phyloP scores from a whole-genome alignment of 148 eudicot species.

The Linanthus parryae region DNA sequence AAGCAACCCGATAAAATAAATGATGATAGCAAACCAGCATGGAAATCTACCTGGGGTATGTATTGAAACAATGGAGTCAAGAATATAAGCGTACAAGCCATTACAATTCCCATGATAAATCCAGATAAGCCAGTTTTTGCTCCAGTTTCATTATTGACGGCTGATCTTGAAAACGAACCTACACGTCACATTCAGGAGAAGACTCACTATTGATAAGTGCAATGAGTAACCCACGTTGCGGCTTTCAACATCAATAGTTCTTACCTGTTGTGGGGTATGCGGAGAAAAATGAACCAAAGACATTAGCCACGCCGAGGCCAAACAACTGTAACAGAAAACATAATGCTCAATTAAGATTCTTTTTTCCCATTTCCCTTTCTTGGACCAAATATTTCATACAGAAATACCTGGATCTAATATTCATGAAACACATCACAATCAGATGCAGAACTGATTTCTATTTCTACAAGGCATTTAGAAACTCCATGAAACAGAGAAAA shows the following conservation, averaged over 20 bases:
- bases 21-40: background rate
- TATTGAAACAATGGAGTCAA: constrained; percentile 75
- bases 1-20: background rate
- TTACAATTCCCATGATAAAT: constrained; percentile 62
- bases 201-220: constrained; percentile 7
- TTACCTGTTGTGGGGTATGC: constrained; percentile 84
- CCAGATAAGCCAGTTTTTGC: constrained; percentile 96
- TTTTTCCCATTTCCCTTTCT: too few species aligned
- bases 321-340: constrained; percentile 51
- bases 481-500: too few species aligned
- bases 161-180: constrained; percentile 97
- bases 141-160: constrained; percentile 95
- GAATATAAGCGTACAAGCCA: constrained; percentile 74
- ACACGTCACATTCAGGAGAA: constrained; percentile 6
- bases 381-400: background rate
- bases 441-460: too few species aligned
- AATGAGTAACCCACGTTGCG: background rate
- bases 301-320: constrained; percentile 95
- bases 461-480: too few species aligned
- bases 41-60: constrained; percentile 72
- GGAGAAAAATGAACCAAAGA: constrained; percentile 80
- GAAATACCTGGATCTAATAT: background rate
- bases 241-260: constrained; percentile 8
- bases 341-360: background rate
- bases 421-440: too few species aligned